Percentiles rank a stretch among this genome's conserved stretches.
phyloP scores from a whole-genome alignment of 2,329 filamentous ascomycete genomes.

The Colletotrichum australisinense region DNA sequence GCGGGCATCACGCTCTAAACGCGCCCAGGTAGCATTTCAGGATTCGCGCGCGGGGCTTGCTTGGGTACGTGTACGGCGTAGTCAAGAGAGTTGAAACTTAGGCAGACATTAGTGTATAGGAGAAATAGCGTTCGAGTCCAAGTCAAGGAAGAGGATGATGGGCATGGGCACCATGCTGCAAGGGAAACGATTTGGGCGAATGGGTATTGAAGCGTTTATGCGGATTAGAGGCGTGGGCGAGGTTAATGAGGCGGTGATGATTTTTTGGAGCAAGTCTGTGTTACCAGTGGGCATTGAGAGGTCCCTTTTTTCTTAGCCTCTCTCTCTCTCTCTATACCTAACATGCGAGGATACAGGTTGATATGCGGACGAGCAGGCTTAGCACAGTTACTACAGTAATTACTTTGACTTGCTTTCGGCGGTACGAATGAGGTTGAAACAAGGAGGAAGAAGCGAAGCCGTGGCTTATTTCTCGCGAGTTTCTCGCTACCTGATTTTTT shows the following conservation, averaged over 20 bases:
- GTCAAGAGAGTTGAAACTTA: neutral
- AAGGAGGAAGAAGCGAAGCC: too few species aligned
- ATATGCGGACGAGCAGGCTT: too few species aligned
- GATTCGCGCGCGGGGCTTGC: neutral
- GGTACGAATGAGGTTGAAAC: too few species aligned
- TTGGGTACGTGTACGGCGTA: constrained; percentile 3
- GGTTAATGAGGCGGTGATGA: neutral
- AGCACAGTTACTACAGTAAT: too few species aligned
- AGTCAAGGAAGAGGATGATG: neutral
- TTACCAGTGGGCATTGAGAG: neutral
- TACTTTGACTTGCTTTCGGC: too few species aligned
- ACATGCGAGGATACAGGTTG: neutral
- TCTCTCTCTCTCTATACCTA: too few species aligned
- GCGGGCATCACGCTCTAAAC: neutral
- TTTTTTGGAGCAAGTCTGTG: neutral
- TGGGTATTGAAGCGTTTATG: constrained; percentile 13
- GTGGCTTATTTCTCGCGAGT: too few species aligned
- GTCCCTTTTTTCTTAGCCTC: neutral
- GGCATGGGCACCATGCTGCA: neutral
- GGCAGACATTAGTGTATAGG: neutral
- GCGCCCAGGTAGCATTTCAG: neutral
- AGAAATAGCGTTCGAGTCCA: neutral
- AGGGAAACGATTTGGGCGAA: neutral
- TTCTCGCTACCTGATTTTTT: too few species aligned
- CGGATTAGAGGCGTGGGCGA: constrained; percentile 16